These are phyloP conservation scores for Cucurbita maxima DNA, from an alignment of 306 rosid species.

Conservation along the genomic window DNA sequence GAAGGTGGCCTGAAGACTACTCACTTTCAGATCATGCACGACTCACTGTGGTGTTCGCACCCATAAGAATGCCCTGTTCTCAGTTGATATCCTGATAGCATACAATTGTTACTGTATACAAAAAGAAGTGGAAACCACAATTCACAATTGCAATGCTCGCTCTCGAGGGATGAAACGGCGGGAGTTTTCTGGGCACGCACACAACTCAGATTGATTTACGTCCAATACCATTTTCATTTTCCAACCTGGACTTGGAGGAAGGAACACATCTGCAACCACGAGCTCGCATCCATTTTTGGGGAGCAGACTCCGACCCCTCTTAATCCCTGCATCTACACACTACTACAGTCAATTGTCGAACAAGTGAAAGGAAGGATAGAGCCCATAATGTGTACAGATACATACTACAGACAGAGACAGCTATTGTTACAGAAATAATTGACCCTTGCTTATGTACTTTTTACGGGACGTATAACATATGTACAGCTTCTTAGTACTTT, in stretches of 20 bases:
- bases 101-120: not conserved
- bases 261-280: not conserved
- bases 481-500: not conserved
- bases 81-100: conserved; percentile 21
- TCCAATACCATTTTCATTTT: not conserved
- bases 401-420: not conserved
- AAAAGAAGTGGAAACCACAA: not conserved
- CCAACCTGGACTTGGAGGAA: not conserved
- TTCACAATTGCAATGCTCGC: not conserved
- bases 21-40: conserved; percentile 89
- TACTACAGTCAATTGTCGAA: not conserved
- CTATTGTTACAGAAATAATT: not conserved
- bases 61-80: conserved; percentile 71
- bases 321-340: too few species aligned
- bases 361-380: not conserved
- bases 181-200: not conserved
- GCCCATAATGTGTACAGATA: not conserved
- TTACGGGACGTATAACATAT: not conserved
- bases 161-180: not conserved
- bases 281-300: not conserved
- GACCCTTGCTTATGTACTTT: not conserved
- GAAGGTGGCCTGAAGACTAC: conserved; percentile 86
- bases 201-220: not conserved
- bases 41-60: conserved; percentile 77
- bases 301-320: not conserved